Evolutionary conservation across 2,329 filamentous ascomycete genomes (phyloP).

Genomic region (Neurospora sp.): DNA sequence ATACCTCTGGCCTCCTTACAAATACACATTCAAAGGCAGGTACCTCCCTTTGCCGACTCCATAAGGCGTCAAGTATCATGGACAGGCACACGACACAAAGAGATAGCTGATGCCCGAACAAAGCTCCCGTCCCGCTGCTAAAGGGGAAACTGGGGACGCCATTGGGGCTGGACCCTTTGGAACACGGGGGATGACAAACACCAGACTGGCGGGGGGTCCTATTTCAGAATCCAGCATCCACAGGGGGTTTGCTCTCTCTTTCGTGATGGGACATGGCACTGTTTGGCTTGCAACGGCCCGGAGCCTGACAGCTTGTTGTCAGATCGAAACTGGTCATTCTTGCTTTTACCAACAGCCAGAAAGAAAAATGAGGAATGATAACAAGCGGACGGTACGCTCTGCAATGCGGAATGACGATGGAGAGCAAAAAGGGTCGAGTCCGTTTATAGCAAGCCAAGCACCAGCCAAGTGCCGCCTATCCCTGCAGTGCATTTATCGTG

Average conservation of each 20-base stretch:
- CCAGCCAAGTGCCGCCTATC: background rate
- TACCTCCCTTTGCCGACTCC: background rate
- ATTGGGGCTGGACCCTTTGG: background rate
- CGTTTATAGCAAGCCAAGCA: background rate
- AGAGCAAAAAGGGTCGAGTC: background rate
- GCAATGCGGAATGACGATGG: background rate
- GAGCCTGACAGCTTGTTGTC: background rate
- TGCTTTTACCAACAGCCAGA: background rate
- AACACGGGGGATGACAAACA: background rate
- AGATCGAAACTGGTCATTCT: background rate
- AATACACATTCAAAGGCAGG: background rate
- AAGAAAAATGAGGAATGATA: background rate
- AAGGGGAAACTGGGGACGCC: background rate
- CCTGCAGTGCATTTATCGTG: background rate
- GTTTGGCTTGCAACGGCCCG: background rate
- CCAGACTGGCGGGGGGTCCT: background rate
- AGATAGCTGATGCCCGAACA: background rate
- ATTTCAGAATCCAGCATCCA: background rate
- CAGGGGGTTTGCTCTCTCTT: background rate
- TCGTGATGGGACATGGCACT: background rate
- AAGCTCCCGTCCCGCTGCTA: background rate
- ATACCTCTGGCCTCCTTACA: background rate
- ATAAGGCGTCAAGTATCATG: background rate
- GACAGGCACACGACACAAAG: background rate
- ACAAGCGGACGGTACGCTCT: background rate